These are phyloP conservation scores for Nakazawaea ernobii DNA, from an alignment of 805 yeast species.

Conservation along the genomic window DNA sequence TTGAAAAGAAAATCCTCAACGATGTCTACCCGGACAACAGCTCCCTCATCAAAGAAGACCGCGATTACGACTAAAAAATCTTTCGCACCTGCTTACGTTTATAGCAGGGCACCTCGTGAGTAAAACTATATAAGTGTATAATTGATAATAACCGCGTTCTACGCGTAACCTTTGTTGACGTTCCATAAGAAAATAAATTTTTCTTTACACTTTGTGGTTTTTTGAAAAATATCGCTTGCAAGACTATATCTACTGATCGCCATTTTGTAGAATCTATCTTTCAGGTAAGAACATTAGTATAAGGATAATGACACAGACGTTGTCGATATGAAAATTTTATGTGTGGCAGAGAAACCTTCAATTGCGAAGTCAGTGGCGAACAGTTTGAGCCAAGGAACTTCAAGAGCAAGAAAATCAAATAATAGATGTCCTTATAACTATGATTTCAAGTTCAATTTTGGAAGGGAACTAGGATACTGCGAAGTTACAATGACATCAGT, in stretches of 20 bases:
- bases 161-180: neutral
- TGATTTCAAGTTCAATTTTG: conserved; percentile 66
- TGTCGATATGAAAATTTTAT: conserved; percentile 60
- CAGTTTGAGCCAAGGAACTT: conserved; percentile 70
- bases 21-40: neutral
- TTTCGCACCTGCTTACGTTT: conserved; percentile 1
- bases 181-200: neutral
- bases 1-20: neutral
- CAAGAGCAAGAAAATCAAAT: conserved; percentile 38
- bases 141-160: no score
- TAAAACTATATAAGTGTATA: neutral
- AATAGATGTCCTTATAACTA: conserved; percentile 72
- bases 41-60: neutral
- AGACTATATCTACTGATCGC: no score
- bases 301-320: neutral
- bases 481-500: conserved; percentile 89
- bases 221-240: no score
- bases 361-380: conserved; percentile 80
- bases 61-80: neutral
- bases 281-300: no score
- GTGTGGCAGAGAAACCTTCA: conserved; percentile 97
- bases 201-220: neutral
- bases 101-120: neutral
- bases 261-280: no score
- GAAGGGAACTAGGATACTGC: conserved; percentile 38